A percentile compares a stretch with the other conserved stretches of the same genome.
phyloP scores from a whole-genome alignment of 768 basidiomycete genomes.

The Tricholoma furcatifolium region DNA sequence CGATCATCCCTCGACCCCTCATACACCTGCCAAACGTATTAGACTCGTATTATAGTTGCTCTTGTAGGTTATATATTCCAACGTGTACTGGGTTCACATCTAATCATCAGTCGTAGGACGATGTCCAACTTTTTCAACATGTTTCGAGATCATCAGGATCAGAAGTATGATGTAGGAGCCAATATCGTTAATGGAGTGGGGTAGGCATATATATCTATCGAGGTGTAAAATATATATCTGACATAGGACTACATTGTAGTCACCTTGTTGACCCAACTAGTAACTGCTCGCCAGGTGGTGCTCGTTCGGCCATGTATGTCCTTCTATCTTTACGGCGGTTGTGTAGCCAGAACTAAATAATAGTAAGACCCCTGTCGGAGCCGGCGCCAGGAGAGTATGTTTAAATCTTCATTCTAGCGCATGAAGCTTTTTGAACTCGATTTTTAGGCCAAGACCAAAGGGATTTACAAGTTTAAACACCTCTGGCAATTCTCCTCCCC shows the following conservation, averaged over 20 bases:
- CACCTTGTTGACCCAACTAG: slow-evolving; percentile 6
- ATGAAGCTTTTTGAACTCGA: not conserved
- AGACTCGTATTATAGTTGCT: not conserved
- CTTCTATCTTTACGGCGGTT: not conserved
- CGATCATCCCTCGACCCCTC: not conserved
- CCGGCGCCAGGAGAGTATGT: slow-evolving; percentile 1
- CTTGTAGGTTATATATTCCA: not conserved
- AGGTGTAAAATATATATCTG: not conserved
- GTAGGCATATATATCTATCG: not conserved
- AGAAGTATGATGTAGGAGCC: not conserved
- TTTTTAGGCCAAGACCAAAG: slow-evolving; percentile 7
- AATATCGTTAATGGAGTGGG: slow-evolving; percentile 1
- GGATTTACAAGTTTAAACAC: not conserved
- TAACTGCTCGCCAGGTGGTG: not conserved
- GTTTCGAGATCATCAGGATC: not conserved
- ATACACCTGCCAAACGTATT: not conserved
- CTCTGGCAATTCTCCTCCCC: not conserved
- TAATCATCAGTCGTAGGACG: not conserved
- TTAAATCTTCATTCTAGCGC: not conserved
- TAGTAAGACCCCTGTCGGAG: not conserved
- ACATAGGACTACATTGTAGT: not conserved
- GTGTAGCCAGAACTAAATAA: not conserved
- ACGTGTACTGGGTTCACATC: not conserved
- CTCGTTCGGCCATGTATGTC: slow-evolving; percentile 10
- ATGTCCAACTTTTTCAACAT: not conserved